These are phyloP conservation scores for Debaryomyces subglobosus DNA, from an alignment of 1,139 yeast genomes.

Conservation along the genomic window DNA sequence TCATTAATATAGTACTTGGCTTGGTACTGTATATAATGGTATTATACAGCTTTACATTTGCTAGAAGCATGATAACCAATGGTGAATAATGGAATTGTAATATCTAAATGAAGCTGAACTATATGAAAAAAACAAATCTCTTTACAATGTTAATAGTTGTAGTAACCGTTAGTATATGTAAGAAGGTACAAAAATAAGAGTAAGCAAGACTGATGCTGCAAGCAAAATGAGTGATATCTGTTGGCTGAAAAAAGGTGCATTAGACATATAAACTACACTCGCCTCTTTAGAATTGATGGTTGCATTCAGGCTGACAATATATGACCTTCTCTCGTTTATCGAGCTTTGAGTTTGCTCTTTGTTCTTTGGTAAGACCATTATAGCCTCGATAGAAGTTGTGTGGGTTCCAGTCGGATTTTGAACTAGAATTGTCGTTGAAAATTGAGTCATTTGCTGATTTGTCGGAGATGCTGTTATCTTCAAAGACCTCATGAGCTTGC, in stretches of 20 bases:
- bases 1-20: neutral
- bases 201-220: neutral
- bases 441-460: conserved; percentile 7
- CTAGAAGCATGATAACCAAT: neutral
- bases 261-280: neutral
- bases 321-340: neutral
- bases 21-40: neutral
- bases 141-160: neutral
- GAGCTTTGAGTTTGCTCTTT: neutral
- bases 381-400: conserved; percentile 8
- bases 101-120: neutral
- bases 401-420: conserved; percentile 3
- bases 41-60: neutral
- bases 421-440: conserved; percentile 8
- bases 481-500: conserved; percentile 12
- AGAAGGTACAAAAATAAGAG: neutral
- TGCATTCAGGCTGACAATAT: neutral
- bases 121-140: neutral
- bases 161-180: neutral
- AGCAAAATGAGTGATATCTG: neutral
- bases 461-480: conserved; percentile 8
- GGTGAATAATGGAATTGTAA: neutral
- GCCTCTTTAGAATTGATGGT: neutral
- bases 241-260: conserved; percentile 1
- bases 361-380: conserved; percentile 1